Evolutionary conservation across 805 yeast genomes (phyloP).

Genomic region (Saturnispora halmiae): DNA sequence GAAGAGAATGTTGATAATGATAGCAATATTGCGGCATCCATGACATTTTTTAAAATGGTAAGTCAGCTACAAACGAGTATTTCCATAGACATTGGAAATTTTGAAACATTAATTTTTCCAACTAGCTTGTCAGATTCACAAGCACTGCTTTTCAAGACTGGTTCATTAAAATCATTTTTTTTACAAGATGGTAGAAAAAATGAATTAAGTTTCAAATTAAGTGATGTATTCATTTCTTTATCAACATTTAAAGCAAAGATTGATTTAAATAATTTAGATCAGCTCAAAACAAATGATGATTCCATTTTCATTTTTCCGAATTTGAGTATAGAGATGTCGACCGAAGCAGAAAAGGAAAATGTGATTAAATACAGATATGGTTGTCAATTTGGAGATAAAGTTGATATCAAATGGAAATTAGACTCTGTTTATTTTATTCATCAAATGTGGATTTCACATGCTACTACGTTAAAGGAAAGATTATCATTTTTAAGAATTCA

Average conservation of each 20-base stretch:
- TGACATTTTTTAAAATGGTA: conserved; percentile 21
- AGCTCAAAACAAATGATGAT: conserved; percentile 46
- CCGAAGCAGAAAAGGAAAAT: conserved; percentile 54
- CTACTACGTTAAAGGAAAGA: conserved; percentile 59
- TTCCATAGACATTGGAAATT: conserved; percentile 47
- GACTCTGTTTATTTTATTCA: conserved; percentile 85
- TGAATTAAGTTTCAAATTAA: conserved; percentile 49
- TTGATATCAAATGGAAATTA: conserved; percentile 87
- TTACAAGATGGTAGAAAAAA: conserved; percentile 43
- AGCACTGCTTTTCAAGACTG: conserved; percentile 56
- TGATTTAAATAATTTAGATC: conserved; percentile 36
- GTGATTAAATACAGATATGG: conserved; percentile 57
- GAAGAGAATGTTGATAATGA: not conserved
- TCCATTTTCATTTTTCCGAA: conserved; percentile 73
- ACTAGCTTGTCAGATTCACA: conserved; percentile 70
- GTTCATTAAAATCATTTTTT: conserved; percentile 44
- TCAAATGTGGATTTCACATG: conserved; percentile 88
- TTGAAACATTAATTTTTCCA: conserved; percentile 68
- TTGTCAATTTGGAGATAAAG: conserved; percentile 79
- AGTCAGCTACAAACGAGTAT: conserved; percentile 56
- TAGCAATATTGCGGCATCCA: conserved; percentile 8
- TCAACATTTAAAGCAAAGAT: conserved; percentile 47
- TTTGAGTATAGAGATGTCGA: conserved; percentile 74
- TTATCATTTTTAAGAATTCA: conserved; percentile 31
- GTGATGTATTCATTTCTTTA: conserved; percentile 58